Percentiles rank a stretch among this genome's conserved stretches.
These are phyloP conservation scores for Herpetomonas samuelpessoai DNA, from an alignment of 208 protist genomes.

Conservation along the genomic window DNA sequence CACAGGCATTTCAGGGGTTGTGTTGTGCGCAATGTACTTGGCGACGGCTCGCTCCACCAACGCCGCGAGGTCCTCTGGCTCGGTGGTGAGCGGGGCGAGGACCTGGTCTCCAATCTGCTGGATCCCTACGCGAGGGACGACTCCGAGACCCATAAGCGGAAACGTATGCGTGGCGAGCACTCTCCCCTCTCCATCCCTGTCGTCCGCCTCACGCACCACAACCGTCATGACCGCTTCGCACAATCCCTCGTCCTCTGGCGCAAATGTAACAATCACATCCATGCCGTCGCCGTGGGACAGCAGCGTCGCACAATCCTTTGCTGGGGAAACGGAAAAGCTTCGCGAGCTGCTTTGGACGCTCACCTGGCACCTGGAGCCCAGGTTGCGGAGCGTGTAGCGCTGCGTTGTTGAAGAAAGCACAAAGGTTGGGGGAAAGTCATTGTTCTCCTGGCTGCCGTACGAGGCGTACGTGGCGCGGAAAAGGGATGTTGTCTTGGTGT, in stretches of 20 bases:
- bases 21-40: slow-evolving; percentile 54
- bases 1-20: slow-evolving; percentile 50
- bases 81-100: slow-evolving; percentile 5
- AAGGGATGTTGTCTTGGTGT: neutral
- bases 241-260: slow-evolving; percentile 43
- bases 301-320: slow-evolving; percentile 19
- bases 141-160: slow-evolving; percentile 43
- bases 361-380: slow-evolving; percentile 64
- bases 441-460: neutral
- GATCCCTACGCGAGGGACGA: slow-evolving; percentile 68
- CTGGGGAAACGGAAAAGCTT: slow-evolving; percentile 39
- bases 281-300: slow-evolving; percentile 40
- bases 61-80: slow-evolving; percentile 13
- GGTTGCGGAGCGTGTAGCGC: slow-evolving; percentile 72
- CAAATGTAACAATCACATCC: slow-evolving; percentile 53
- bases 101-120: slow-evolving; percentile 40
- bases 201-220: slow-evolving; percentile 33
- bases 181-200: slow-evolving; percentile 20
- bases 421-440: slow-evolving; percentile 56
- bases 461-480: neutral
- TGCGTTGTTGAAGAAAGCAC: slow-evolving; percentile 35
- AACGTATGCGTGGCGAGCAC: slow-evolving; percentile 60
- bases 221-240: slow-evolving; percentile 49
- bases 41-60: slow-evolving; percentile 19
- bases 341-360: slow-evolving; percentile 51